Evolutionary conservation across 495 filamentous ascomycete genomes (phyloP), one percentile per base, ranked within the genome.

Genomic region (Hyaloscypha bicolor): DNA sequence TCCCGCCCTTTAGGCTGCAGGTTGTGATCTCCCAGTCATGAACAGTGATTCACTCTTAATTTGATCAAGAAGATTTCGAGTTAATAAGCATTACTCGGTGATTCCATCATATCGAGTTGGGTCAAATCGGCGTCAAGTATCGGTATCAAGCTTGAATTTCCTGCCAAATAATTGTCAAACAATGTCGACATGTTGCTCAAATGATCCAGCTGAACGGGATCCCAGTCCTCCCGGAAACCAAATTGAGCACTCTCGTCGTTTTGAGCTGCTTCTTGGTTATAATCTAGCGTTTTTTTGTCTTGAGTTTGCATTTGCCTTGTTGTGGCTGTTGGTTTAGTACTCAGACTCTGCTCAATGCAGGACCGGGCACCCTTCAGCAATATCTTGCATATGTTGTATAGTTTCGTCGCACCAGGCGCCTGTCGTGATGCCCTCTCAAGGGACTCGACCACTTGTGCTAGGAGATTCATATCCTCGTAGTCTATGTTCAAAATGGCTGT

Each of bases 371-470:
- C 60, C 16, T 39, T 33, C 16, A 62, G 60, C 19, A 62, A 39
- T 9, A 62, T 62, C 30, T 51, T 55, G 51, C 62, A 64, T 4
- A 64, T 55, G 31, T 29, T 30, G 14, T 32, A 21, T 22, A 64
- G 51, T 29, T 64, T 64, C n/a, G 35, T 55, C 9, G 51, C 62
- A 16, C 62, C 62, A 21, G 45, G 48, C 32, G 31, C 33, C 51
- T 62, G 6, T 0, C 65, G 53, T 2, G 63, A 9, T 55, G 69
- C 53, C 22, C 74, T 73, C 2, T 77, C 77, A 51, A 78, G 78
- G 12, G 78, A 78, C 4, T 78, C 73, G 16, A 79, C 75, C 29
- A 79, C 57, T 16, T 9, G 21, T 57, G 21, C 45, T 64, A 59
- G 71, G 48, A 72, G 76, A 71, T 39, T 68, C 68, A 63, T 29